These are phyloP conservation scores for Haematococcus lacustris DNA, from an alignment of 139 green algal species.

Conservation along the genomic window DNA sequence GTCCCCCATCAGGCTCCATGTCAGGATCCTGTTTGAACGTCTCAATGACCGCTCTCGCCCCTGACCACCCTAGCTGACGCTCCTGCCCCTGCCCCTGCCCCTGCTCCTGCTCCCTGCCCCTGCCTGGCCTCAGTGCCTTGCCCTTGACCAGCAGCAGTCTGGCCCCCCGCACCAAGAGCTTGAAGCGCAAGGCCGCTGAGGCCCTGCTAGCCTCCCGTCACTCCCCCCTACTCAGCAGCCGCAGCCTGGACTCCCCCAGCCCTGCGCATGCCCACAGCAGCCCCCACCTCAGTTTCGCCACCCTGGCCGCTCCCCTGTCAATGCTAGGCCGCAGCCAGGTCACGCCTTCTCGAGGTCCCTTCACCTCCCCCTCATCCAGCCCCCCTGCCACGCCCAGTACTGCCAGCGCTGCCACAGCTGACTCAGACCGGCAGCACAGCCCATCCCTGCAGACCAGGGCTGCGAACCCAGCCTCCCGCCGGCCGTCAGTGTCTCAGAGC, in stretches of 20 bases:
- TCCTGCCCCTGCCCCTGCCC: too few relatives aligned
- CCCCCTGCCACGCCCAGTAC: too few relatives aligned
- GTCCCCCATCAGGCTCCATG: too few relatives aligned
- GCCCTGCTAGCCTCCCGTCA: conserved; percentile 32
- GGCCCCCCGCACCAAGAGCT: conserved; percentile 22
- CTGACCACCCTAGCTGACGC: too few relatives aligned
- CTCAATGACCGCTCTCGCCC: too few relatives aligned
- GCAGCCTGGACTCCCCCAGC: too few relatives aligned
- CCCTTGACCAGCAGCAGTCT: neutral
- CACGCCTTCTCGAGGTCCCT: too few relatives aligned
- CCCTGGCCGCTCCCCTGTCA: neutral
- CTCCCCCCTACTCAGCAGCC: neutral
- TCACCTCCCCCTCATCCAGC: too few relatives aligned
- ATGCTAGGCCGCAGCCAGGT: neutral
- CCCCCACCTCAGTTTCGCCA: neutral
- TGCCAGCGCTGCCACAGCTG: too few relatives aligned
- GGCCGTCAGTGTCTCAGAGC: neutral
- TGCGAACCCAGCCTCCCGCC: too few relatives aligned
- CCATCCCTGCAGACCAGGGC: neutral
- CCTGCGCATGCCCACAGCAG: neutral
- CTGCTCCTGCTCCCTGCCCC: neutral
- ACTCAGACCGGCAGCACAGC: neutral
- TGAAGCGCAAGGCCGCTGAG: conserved; percentile 36
- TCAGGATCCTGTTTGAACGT: too few relatives aligned
- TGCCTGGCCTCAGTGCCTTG: neutral